Evolutionary conservation across 225 moss, liverwort and hornwort genomes (phyloP), one percentile per base, ranked within the genome.

Genomic region (Rhytidiadelphus loreus): DNA sequence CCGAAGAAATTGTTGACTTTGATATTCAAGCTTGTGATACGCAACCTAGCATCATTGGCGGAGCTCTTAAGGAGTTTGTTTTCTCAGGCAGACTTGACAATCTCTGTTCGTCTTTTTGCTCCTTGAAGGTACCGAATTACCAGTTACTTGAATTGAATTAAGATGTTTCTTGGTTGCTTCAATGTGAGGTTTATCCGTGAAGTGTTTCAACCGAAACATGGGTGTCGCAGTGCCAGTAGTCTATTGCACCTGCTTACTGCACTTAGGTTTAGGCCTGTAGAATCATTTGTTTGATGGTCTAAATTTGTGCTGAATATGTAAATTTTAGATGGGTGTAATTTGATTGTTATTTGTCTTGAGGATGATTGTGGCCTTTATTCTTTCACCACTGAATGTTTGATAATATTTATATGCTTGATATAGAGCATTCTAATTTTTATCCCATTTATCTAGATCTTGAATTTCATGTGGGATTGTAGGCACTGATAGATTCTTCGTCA

Each of bases 41-140:
- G 32, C 98, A 99, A 90, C 95, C 95, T 43, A 94, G 97, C 92
- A 87, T 89, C 58, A 92, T 99, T 80, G 98, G 98, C 37, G 97
- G 97, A 72, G 98, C 96, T 83, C 93, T 97, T 39, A 96, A 99
- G 55, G 98, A 99, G 88, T 99, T 99, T 57, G 90, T 99, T 52
- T 99, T 97, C 87, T 99, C 98, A 82, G 97, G 95, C 85, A 94
- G 98, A 71, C 93, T 99, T 83, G 98, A 99, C 95, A 99, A 99
- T 86, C 95, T 99, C 58, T 99, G 98, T 91, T 97, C 95, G 70
- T 97, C 98, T 71, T 99, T 96, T 90, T 99, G 98, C 91, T 92
- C 95, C 86, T 89, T 99, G 77, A 98, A 97, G 95, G 97, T 97
- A 88, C 78, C 28, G 61, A 87, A 50, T 57, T 69, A 69, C 32